phyloP scores from a whole-genome alignment of 306 rosid genomes.

The Biancaea sappan region DNA sequence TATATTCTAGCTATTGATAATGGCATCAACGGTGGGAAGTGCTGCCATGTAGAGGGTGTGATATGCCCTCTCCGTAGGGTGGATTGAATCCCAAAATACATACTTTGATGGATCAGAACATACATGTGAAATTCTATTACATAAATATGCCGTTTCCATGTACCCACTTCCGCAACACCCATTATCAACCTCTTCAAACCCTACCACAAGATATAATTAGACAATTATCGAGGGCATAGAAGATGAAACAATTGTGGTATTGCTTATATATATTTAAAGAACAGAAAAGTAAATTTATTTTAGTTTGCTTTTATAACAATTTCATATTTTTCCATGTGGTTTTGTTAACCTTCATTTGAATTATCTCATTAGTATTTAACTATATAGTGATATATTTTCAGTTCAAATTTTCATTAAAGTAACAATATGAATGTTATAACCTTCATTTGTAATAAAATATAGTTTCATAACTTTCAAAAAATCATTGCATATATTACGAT shows the following conservation, averaged over 20 bases:
- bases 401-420: too few relatives aligned
- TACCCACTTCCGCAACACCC: conserved; percentile 81
- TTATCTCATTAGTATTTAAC: too few relatives aligned
- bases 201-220: conserved; percentile 30
- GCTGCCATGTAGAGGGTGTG: conserved; percentile 27
- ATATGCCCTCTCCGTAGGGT: conserved; percentile 60
- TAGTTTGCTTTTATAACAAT: too few relatives aligned
- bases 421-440: too few relatives aligned
- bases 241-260: neutral
- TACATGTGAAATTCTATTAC: conserved; percentile 41
- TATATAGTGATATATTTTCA: too few relatives aligned
- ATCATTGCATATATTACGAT: too few relatives aligned
- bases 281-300: too few relatives aligned
- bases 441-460: too few relatives aligned
- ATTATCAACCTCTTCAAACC: conserved; percentile 49
- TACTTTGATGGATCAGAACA: conserved; percentile 64
- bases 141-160: conserved; percentile 51
- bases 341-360: too few relatives aligned
- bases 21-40: conserved; percentile 41
- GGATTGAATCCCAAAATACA: conserved; percentile 79
- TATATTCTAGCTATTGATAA: conserved; percentile 34
- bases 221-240: neutral
- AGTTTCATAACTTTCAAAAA: too few relatives aligned
- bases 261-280: too few relatives aligned
- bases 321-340: too few relatives aligned